Evolutionary conservation across 2,329 filamentous ascomycete species (phyloP).

Genomic region (Pestalotiopsis fici): DNA sequence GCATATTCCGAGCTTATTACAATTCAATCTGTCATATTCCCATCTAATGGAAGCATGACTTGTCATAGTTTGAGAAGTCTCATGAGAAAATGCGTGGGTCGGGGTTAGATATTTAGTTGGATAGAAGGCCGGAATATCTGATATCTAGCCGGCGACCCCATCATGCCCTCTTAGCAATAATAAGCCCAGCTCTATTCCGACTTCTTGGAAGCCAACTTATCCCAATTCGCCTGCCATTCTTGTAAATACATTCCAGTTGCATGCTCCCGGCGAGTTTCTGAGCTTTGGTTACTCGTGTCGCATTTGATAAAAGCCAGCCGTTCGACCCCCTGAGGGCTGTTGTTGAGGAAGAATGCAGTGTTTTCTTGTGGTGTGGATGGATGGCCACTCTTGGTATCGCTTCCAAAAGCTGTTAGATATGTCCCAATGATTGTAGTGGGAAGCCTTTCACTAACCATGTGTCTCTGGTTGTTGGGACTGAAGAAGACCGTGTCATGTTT

Average conservation of each 20-base stretch:
- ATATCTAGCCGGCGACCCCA: too few species aligned
- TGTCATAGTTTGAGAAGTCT: too few species aligned
- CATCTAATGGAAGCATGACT: too few species aligned
- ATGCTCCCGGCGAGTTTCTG: background rate
- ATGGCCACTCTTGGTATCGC: background rate
- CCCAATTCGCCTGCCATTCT: background rate
- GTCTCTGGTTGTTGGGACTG: too few species aligned
- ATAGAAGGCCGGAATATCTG: too few species aligned
- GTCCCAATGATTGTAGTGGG: background rate
- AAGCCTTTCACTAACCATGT: background rate
- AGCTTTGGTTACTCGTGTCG: background rate
- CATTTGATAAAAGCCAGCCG: background rate
- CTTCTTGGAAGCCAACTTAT: background rate
- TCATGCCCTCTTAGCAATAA: too few species aligned
- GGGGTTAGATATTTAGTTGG: too few species aligned
- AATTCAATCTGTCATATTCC: too few species aligned
- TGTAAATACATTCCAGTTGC: background rate
- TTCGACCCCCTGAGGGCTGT: background rate
- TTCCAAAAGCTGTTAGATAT: background rate
- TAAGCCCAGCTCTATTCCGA: background rate
- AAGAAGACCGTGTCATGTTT: too few species aligned
- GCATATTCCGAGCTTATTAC: too few species aligned
- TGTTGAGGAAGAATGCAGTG: background rate
- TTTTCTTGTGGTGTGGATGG: background rate
- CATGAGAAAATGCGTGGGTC: too few species aligned